Percentiles rank a stretch among this genome's conserved stretches.
These are phyloP conservation scores for Pseudozyma pruni DNA, from an alignment of 1,284 basidiomycete genomes.

Conservation along the genomic window DNA sequence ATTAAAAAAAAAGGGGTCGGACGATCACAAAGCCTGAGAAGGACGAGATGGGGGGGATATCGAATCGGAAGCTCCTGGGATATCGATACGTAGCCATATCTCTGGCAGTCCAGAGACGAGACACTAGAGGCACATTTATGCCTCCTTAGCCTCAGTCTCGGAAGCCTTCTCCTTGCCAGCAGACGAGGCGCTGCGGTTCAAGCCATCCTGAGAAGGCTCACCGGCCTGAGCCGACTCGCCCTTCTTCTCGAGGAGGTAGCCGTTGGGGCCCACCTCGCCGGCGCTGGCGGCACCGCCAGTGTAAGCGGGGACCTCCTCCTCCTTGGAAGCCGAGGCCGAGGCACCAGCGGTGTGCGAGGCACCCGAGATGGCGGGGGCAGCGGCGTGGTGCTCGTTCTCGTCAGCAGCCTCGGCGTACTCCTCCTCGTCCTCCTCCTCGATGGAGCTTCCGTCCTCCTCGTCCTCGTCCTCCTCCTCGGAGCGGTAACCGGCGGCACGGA, in stretches of 20 bases:
- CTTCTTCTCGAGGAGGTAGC: slow-evolving; percentile 75
- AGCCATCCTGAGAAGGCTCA: slow-evolving; percentile 57
- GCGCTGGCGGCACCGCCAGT: slow-evolving; percentile 44
- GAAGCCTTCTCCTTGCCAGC: slow-evolving; percentile 54
- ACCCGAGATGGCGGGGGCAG: slow-evolving; percentile 58
- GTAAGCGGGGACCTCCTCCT: slow-evolving; percentile 68
- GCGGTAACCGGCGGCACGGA: slow-evolving; percentile 85
- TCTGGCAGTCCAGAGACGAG: not conserved
- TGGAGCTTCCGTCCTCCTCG: slow-evolving; percentile 77
- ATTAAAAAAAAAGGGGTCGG: slow-evolving; percentile 2
- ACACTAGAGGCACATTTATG: slow-evolving; percentile 23
- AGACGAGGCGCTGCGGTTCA: slow-evolving; percentile 45
- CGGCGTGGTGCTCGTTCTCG: slow-evolving; percentile 37
- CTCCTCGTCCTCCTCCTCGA: slow-evolving; percentile 77
- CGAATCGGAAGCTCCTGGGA: slow-evolving; percentile 47
- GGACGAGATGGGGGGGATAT: slow-evolving; percentile 8
- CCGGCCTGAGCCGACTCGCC: slow-evolving; percentile 49
- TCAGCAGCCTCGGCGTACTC: slow-evolving; percentile 70
- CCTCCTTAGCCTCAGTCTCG: slow-evolving; percentile 49
- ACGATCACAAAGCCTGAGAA: slow-evolving; percentile 9
- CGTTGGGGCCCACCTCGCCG: slow-evolving; percentile 73
- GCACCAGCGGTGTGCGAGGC: slow-evolving; percentile 41
- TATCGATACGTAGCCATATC: slow-evolving; percentile 30
- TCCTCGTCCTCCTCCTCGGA: slow-evolving; percentile 72
- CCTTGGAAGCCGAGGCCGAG: slow-evolving; percentile 55